phyloP scores from a whole-genome alignment of 2,329 filamentous ascomycete genomes.

The Grosmannia huntii region DNA sequence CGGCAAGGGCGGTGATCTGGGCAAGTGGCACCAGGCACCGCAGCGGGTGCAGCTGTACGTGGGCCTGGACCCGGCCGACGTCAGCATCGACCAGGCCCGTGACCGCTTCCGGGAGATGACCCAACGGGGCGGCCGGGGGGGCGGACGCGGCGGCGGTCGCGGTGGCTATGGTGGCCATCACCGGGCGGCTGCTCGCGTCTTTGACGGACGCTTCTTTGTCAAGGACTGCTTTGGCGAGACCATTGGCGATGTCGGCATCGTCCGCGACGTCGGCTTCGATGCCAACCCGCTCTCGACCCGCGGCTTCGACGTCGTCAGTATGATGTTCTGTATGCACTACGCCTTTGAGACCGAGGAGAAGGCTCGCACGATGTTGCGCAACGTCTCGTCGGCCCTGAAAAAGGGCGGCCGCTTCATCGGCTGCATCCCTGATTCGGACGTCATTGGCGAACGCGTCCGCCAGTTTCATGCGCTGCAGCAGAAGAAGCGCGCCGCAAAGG shows the following conservation, averaged over 20 bases:
- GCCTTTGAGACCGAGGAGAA: slow-evolving; percentile 89
- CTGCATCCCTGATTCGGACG: slow-evolving; percentile 92
- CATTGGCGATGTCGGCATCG: slow-evolving; percentile 67
- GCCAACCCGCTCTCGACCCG: slow-evolving; percentile 57
- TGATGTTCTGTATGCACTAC: slow-evolving; percentile 99
- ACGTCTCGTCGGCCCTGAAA: slow-evolving; percentile 79
- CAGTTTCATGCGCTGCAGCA: slow-evolving; percentile 48
- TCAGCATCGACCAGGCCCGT: slow-evolving; percentile 81
- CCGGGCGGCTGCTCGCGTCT: slow-evolving; percentile 43
- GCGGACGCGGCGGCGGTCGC: slow-evolving; percentile 34
- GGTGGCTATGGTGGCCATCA: slow-evolving; percentile 17
- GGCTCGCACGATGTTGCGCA: slow-evolving; percentile 81
- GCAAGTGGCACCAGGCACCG: slow-evolving; percentile 93
- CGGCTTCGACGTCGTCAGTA: slow-evolving; percentile 91
- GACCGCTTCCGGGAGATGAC: slow-evolving; percentile 70
- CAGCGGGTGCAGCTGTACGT: slow-evolving; percentile 87
- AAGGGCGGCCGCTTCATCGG: slow-evolving; percentile 93
- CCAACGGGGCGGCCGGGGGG: slow-evolving; percentile 36
- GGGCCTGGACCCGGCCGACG: slow-evolving; percentile 81
- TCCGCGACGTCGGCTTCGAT: slow-evolving; percentile 81
- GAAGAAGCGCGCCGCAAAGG: slow-evolving; percentile 21
- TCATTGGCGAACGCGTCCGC: slow-evolving; percentile 68
- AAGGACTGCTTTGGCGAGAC: slow-evolving; percentile 88
- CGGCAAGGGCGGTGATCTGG: slow-evolving; percentile 88
- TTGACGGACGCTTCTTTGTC: slow-evolving; percentile 76